A percentile compares a stretch with the other conserved stretches of the same genome.
These are phyloP conservation scores for Monilinia fructigena DNA, from an alignment of 2,329 filamentous ascomycete genomes.

Conservation along the genomic window DNA sequence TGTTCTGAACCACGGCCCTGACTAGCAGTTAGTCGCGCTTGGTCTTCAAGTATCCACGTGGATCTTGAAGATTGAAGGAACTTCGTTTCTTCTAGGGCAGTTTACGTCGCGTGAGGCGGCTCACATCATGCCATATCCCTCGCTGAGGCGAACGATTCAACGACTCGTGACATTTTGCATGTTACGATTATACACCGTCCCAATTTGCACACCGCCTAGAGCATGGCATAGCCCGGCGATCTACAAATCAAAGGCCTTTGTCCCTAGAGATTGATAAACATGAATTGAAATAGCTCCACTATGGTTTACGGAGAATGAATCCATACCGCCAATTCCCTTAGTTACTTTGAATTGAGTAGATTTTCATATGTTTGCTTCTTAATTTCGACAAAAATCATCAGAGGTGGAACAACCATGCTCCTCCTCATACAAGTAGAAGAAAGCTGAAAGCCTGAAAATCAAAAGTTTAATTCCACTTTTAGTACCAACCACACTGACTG, in stretches of 20 bases:
- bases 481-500: no score
- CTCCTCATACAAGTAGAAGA: not conserved
- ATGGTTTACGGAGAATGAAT: slow-evolving; percentile 12
- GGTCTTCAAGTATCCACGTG: slow-evolving; percentile 15
- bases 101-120: slow-evolving; percentile 7
- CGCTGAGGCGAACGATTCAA: slow-evolving; percentile 2
- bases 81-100: slow-evolving; percentile 17
- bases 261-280: not conserved
- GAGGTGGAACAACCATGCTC: not conserved
- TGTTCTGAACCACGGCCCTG: slow-evolving; percentile 10
- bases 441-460: not conserved
- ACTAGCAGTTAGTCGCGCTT: slow-evolving; percentile 15
- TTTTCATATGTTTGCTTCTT: slow-evolving; percentile 6
- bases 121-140: slow-evolving; percentile 10
- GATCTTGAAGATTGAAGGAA: slow-evolving; percentile 10
- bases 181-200: slow-evolving; percentile 5
- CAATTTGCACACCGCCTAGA: slow-evolving; percentile 15
- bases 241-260: slow-evolving; percentile 16
- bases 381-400: not conserved
- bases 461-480: slow-evolving; percentile 1
- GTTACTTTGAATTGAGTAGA: slow-evolving; percentile 17
- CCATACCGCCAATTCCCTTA: slow-evolving; percentile 12
- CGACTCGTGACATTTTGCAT: slow-evolving; percentile 4
- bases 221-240: slow-evolving; percentile 2
- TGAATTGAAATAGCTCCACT: slow-evolving; percentile 19